Base-by-base conservation (phyloP, 1,284 basidiomycete genomes). In the Trametes hirsuta region DNA sequence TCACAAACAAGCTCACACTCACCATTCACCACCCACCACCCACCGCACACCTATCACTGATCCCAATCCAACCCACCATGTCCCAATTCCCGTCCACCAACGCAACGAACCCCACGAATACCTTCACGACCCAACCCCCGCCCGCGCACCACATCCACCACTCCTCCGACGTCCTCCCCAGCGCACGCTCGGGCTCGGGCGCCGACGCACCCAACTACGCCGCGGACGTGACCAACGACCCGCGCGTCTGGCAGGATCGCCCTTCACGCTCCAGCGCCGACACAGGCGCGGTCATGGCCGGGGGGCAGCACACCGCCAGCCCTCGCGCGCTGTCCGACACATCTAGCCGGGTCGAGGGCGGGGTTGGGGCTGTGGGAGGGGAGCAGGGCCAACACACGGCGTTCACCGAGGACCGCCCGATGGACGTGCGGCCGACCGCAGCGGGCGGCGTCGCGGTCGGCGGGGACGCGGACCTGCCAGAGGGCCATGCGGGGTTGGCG, bases 361-460 rank as follows among this genome's bases (percentile, higher is more conserved):
- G 1, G 41, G 8, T 22, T 5, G 4, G 45, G 41, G 34, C 58
- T 36, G 10, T 47, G 51, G 36, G 50, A 21, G 40, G 46, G 34
- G 8, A 21, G 21, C 42, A 18, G 42, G 41, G 45, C 46, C 73
- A 72, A 9, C 25, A 14, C 36, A 75, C 70, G 22, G 77, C 78
- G 9, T 76, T 71, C 63, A 75, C 69, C 51, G 71, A 70, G 25
- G 77, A 79, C 22, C 71, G 79, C 8, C 81, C 80, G 0, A 47
- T 81, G 40, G 74, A 73, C 49, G 78, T 78, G 18, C 60, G 76
- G 55, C 79, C 80, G 1, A 73, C 69, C 8, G 65, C 70, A 3
- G 68, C 72, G 63, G 82, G 77, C 40, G 78, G 79, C n/a, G 78
- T 81, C 24, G 76, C 81, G 8, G 64, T 80, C 5, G 78, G 73